Evolutionary conservation across 2,329 filamentous ascomycete species (phyloP).

Genomic region (Teratosphaeria pseudoeucalypti): DNA sequence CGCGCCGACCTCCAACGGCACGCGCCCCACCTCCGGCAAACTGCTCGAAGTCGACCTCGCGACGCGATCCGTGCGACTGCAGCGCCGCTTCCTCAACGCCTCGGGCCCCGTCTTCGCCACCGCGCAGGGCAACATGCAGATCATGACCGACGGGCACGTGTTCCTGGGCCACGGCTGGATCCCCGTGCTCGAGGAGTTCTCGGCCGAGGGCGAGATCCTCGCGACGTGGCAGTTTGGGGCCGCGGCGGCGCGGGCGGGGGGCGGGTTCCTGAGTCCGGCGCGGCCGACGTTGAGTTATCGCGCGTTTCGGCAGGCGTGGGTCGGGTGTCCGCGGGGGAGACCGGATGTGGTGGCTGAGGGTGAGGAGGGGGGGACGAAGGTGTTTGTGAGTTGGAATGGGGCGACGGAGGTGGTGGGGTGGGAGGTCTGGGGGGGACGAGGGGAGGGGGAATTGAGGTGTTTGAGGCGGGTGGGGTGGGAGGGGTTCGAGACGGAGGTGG

Average conservation of each 20-base stretch:
- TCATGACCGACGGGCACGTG: conserved; percentile 12
- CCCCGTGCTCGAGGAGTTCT: conserved; percentile 15
- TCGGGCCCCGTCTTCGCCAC: conserved; percentile 7
- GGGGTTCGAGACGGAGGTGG: conserved; percentile 16
- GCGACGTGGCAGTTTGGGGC: conserved; percentile 11
- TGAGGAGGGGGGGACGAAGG: too few relatives aligned
- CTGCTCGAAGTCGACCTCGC: conserved; percentile 8
- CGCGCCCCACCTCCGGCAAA: conserved; percentile 8
- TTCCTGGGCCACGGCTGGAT: conserved; percentile 16
- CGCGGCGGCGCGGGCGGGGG: conserved; percentile 1
- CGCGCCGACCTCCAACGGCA: conserved; percentile 6
- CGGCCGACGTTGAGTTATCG: conserved; percentile 10
- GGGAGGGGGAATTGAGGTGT: neutral
- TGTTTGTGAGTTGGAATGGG: conserved; percentile 14
- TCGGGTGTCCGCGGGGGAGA: conserved; percentile 4
- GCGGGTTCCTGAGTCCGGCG: conserved; percentile 1
- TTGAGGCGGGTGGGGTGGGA: conserved; percentile 4
- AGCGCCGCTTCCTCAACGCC: conserved; percentile 2
- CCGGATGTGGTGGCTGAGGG: conserved; percentile 4
- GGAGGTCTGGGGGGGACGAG: conserved; percentile 12
- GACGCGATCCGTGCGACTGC: neutral
- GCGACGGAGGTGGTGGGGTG: conserved; percentile 20
- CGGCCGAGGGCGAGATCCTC: conserved; percentile 4
- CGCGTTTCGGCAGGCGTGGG: conserved; percentile 15
- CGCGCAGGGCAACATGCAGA: conserved; percentile 14